Evolutionary conservation across 192 early-diverging fungal genomes (phyloP).

Genomic region (Neocallimastix lanati): DNA sequence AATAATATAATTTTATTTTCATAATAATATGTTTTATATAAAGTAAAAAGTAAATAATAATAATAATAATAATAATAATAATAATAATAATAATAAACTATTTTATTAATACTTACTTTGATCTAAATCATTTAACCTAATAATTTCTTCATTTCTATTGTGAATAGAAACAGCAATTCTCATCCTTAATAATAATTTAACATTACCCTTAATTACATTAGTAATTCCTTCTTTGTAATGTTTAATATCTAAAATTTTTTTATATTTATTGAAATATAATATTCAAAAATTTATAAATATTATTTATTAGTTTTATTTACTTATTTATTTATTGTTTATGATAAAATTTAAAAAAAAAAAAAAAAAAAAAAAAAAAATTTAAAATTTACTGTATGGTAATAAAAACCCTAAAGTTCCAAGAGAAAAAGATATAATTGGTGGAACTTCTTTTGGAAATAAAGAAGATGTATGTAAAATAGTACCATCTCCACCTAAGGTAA

Average conservation of each 20-base stretch:
- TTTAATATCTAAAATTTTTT: slow-evolving; percentile 50
- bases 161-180: slow-evolving; percentile 50
- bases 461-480: slow-evolving; percentile 76
- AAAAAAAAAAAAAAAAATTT: too few relatives aligned
- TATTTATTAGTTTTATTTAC: neutral
- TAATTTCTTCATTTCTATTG: slow-evolving; percentile 23
- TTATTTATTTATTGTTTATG: too few relatives aligned
- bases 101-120: slow-evolving; percentile 15
- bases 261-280: too few relatives aligned
- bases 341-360: too few relatives aligned
- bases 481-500: slow-evolving; percentile 88
- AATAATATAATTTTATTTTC: too few relatives aligned
- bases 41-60: too few relatives aligned
- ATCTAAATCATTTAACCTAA: slow-evolving; percentile 24
- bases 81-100: too few relatives aligned
- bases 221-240: slow-evolving; percentile 37
- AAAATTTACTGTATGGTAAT: slow-evolving; percentile 51
- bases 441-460: slow-evolving; percentile 51
- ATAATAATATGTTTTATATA: too few relatives aligned
- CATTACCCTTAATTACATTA: slow-evolving; percentile 39
- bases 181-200: slow-evolving; percentile 59
- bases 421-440: slow-evolving; percentile 84
- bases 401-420: slow-evolving; percentile 82
- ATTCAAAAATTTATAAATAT: neutral
- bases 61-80: too few relatives aligned